Evolutionary conservation across 2,329 filamentous ascomycete genomes (phyloP).

Genomic region (Lanzia echinophila): DNA sequence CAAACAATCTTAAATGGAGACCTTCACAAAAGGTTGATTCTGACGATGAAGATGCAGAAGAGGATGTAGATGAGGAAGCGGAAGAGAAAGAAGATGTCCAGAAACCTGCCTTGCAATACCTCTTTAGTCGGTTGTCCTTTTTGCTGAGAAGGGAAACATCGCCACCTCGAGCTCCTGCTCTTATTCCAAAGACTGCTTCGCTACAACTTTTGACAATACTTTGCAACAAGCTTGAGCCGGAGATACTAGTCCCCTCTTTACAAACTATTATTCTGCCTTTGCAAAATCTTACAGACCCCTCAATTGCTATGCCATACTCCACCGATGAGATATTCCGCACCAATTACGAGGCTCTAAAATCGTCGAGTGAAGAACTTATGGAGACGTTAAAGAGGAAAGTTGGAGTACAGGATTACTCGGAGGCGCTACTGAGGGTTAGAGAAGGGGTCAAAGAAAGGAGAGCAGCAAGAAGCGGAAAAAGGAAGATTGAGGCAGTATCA

Average conservation of each 20-base stretch:
- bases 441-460: slow-evolving; percentile 65
- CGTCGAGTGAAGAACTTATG: slow-evolving; percentile 69
- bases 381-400: slow-evolving; percentile 78
- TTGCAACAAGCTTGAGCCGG: slow-evolving; percentile 51
- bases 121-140: slow-evolving; percentile 71
- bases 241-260: slow-evolving; percentile 55
- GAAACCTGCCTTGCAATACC: slow-evolving; percentile 57
- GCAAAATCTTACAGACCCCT: slow-evolving; percentile 76
- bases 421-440: slow-evolving; percentile 64
- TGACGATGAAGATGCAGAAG: slow-evolving; percentile 31
- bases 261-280: slow-evolving; percentile 61
- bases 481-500: slow-evolving; percentile 79
- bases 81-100: slow-evolving; percentile 29
- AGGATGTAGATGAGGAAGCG: slow-evolving; percentile 29
- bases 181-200: slow-evolving; percentile 68
- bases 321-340: slow-evolving; percentile 63
- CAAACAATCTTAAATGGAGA: slow-evolving; percentile 46
- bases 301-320: slow-evolving; percentile 64
- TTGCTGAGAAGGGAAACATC: slow-evolving; percentile 71
- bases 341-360: slow-evolving; percentile 63
- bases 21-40: slow-evolving; percentile 36
- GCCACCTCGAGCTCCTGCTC: slow-evolving; percentile 51
- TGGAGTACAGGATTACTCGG: slow-evolving; percentile 74
- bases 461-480: slow-evolving; percentile 71
- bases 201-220: slow-evolving; percentile 69